Base-by-base conservation (phyloP, 1,284 basidiomycete genomes). In the Irpex rosettiformis region DNA sequence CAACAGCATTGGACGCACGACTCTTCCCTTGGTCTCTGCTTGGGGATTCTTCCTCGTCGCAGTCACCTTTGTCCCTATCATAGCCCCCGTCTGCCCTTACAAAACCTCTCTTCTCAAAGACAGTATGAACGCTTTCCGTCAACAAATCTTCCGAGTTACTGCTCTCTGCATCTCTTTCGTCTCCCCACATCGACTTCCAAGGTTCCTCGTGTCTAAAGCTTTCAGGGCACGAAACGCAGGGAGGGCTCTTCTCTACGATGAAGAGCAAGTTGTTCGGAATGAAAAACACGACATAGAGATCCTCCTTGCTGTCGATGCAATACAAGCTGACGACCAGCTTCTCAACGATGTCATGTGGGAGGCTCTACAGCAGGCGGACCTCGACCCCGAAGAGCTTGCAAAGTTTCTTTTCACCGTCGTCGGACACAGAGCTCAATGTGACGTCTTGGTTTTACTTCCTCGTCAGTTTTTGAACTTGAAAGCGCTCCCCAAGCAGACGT, bases 71-170 rank as follows among this genome's bases (percentile, higher is more conserved):
- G 25, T 37, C 11, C 52, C 52, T 7, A 11, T 37, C 7, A 16
- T 33, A n/a, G 16, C 21, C 8, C 29, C 52, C 40, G n/a, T 18
- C 52, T 54, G 52, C 30, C 52, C 52, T 10, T 54, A 54, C 52
- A 54, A 40, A 25, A 54, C 30, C 18, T 21, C 52, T 16, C 37
- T 37, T 16, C 52, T 54, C 16, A 54, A 54, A 22, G 33, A 24
- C 11, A 24, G 24, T 16, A 18, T 29, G 7, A 18, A 52, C 24
- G 18, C 27, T 24, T 18, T n/a, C 27, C 51, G 27, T 29, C 51
- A 16, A 37, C 33, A 37, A 16, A 37, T 37, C 11, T 37, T 11
- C 29, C n/a, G 18, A 52, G 27, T 18, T 25, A 24, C 24, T 6
- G 16, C 27, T n/a, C 10, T 24, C 29, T 37, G 33, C 16, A 11